phyloP scores from a whole-genome alignment of 2,329 filamentous ascomycete species.

The Diaporthe ampelina region DNA sequence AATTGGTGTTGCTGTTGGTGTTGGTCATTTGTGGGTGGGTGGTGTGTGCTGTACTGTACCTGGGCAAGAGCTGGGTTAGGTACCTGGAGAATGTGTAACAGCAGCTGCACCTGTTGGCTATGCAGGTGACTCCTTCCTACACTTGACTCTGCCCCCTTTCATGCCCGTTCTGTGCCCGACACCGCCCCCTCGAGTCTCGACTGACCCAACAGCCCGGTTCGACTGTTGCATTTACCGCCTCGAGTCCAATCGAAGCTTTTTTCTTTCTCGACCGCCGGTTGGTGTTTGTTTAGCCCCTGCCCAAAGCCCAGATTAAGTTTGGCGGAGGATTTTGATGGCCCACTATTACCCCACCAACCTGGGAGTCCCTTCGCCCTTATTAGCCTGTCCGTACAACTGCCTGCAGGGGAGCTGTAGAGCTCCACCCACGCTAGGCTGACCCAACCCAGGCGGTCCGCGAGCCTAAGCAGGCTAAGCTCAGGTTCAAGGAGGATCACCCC shows the following conservation, averaged over 20 bases:
- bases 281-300: neutral
- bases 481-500: slow-evolving; percentile 12
- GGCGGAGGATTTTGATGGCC: slow-evolving; percentile 16
- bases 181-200: neutral
- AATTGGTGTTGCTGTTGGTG: too few species aligned
- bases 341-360: neutral
- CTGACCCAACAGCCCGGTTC: neutral
- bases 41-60: too few species aligned
- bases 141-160: neutral
- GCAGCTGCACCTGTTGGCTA: too few species aligned
- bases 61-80: too few species aligned
- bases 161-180: too few species aligned
- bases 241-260: slow-evolving; percentile 3
- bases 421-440: neutral
- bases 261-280: neutral
- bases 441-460: neutral
- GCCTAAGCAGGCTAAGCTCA: neutral
- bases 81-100: too few species aligned
- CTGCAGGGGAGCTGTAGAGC: neutral
- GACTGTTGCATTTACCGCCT: slow-evolving; percentile 10
- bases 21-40: too few species aligned
- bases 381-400: neutral
- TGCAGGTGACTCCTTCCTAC: too few species aligned
- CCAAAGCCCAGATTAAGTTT: slow-evolving; percentile 10
- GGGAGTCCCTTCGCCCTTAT: too few species aligned